Evolutionary conservation across 108 stramenopile genomes (phyloP).

Genomic region (Conticribra weissflogii): DNA sequence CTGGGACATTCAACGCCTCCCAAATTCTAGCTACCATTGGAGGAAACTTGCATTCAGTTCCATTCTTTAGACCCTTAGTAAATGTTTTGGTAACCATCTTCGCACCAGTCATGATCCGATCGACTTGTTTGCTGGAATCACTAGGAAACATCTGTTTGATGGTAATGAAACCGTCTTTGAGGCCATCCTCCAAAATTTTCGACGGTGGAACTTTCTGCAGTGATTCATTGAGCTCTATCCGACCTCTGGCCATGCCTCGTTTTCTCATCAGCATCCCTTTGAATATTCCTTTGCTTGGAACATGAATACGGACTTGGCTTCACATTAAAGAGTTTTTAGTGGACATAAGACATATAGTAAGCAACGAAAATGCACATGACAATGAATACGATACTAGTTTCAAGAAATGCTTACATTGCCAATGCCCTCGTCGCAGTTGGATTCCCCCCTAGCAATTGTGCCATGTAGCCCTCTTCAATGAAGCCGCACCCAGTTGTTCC

Average conservation of each 20-base stretch:
- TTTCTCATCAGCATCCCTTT: constrained; percentile 58
- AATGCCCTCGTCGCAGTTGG: constrained; percentile 14
- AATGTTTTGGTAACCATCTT: constrained; percentile 9
- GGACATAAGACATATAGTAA: no score
- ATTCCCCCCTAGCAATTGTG: constrained; percentile 10
- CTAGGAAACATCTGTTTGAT: constrained; percentile 24
- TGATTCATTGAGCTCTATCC: constrained; percentile 55
- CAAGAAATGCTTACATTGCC: constrained; percentile 1
- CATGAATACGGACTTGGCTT: constrained; percentile 33
- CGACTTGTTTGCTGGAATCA: constrained; percentile 1
- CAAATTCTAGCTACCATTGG: constrained; percentile 39
- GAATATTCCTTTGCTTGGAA: constrained; percentile 27
- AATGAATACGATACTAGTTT: no score
- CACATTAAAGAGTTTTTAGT: no score
- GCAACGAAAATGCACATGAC: no score
- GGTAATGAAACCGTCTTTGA: constrained; percentile 15
- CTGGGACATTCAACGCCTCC: constrained; percentile 29
- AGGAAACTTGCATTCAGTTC: constrained; percentile 17
- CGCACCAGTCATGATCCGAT: constrained; percentile 3
- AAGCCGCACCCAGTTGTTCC: constrained; percentile 42
- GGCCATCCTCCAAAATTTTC: not conserved
- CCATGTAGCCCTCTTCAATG: constrained; percentile 19
- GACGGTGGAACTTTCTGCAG: constrained; percentile 59
- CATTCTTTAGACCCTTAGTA: constrained; percentile 8
- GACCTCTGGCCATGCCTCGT: constrained; percentile 6